Percentiles rank a stretch among this genome's conserved stretches.
Conservation (phyloP, 148 eudicot genomes). For the Nyssa sinensis region DNA sequence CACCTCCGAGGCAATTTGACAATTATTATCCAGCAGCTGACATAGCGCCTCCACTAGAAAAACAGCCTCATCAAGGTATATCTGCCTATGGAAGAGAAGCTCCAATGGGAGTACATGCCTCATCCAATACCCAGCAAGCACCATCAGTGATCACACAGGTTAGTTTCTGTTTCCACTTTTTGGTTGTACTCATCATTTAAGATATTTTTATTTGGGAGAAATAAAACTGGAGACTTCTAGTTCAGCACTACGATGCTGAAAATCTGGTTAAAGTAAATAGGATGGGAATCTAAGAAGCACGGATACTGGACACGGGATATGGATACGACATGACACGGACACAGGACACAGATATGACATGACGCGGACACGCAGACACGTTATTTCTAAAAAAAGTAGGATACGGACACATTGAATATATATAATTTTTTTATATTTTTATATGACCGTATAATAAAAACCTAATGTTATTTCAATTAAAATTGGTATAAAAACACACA, state of each 20-base stretch:
- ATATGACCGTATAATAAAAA: too few relatives aligned
- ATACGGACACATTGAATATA: too few relatives aligned
- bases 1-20: slow-evolving; percentile 69
- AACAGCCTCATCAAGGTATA: slow-evolving; percentile 75
- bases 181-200: not conserved
- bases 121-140: slow-evolving; percentile 59
- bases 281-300: too few relatives aligned
- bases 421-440: too few relatives aligned
- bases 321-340: too few relatives aligned
- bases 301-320: not conserved
- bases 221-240: slow-evolving; percentile 5
- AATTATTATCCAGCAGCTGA: slow-evolving; percentile 69
- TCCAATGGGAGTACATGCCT: slow-evolving; percentile 41
- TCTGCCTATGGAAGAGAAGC: slow-evolving; percentile 89
- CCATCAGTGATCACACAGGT: slow-evolving; percentile 81
- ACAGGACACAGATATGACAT: too few relatives aligned
- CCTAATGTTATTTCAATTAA: too few relatives aligned
- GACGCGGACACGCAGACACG: too few relatives aligned
- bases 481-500: too few relatives aligned
- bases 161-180: not conserved
- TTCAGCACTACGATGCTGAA: not conserved
- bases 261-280: not conserved
- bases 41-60: slow-evolving; percentile 57
- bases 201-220: not conserved
- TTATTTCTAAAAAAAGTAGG: too few relatives aligned